Evolutionary conservation across 2,329 filamentous ascomycete species (phyloP), one percentile per base, ranked within the genome.

Genomic region (Ophiostoma novo-ulmi): DNA sequence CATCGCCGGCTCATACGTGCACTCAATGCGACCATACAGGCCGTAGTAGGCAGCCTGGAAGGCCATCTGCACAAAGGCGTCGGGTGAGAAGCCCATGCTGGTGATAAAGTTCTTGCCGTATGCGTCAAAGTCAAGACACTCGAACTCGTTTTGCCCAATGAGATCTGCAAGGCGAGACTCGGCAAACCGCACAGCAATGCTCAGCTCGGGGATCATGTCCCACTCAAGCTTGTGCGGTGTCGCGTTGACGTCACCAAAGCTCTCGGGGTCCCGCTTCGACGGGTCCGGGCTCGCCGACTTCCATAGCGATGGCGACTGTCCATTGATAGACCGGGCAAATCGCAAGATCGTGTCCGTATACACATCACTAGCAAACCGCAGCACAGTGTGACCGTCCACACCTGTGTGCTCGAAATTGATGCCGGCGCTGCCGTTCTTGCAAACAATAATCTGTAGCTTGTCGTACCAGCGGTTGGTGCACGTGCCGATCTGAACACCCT

Each of bases 361-460:
- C 20, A 99, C 84, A 76, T 99, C 95, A 73, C 93, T 97, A 20
- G 95, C 95, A 76, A 99, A 98, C 6, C 95, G 90, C 69, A 99
- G 86, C 31, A 99, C 95, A 0, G 95, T 99, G 78, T 99, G 95
- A 0, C 95, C 95, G 77, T 99, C 95, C 5, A 99, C 94, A 74
- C 95, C 95, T 0, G 95, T 99, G 77, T 99, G 95, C 79, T 99
- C 95, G 76, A 99, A 98, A 81, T 99, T 99, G 87, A 99, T 98
- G 6, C 95, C 95, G 0, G 95, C 95, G 77, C 93, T 97, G 71
- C 95, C 95, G 80, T 98, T 99, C 82, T 97, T 97, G 85, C 95
- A 98, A 68, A 99, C 95, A 70, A 99, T 98, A 73, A 99, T 97
- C 78, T 99, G 95, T 67, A 99, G 85, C 82, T 99, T 99, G 81